Evolutionary conservation across 371 early-diverging fungal genomes (phyloP), one percentile per base, ranked within the genome.

Genomic region (Furculomyces boomerangus): DNA sequence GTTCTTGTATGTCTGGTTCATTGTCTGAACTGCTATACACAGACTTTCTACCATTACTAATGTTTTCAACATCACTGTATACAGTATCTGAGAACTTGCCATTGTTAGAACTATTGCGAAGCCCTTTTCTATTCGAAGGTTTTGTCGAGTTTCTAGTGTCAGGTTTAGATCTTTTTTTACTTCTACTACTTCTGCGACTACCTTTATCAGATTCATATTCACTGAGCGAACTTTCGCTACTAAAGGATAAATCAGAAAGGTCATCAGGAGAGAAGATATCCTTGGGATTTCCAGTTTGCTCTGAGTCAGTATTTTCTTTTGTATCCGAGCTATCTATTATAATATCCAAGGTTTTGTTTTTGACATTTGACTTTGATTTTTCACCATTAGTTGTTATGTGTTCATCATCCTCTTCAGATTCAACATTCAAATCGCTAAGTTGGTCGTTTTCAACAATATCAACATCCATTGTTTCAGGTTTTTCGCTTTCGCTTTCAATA

Each of bases 121-220:
- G 32, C 59, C 51, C 7, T 60, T 57, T 3, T 53, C 57, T 0
- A 65, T 60, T 65, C 60, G 65, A 28, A n/a, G n/a, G n/a, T n/a
- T n/a, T n/a, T n/a, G n/a, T n/a, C 54, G 27, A 50, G 55, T 28
- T 26, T 14, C 20, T 45, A 59, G 27, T 27, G 28, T 45, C 50
- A 46, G 53, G 0, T 61, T 58, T 13, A 59, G 57, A 10, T 50
- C 50, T 16, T 53, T 56, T 3, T 55, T 41, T 2, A 32, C 49
- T 20, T 30, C 45, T 7, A 50, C 41, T 24, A n/a, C 39, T 16
- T 49, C 32, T 13, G 24, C 27, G 0, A 39, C 44, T 22, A 48
- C 22, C 0, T 53, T 45, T 30, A 28, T 29, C 18, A 27, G 39
- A 26, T 26, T 7, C 41, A 16, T 26, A 39, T 39, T 22, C 35